These are phyloP conservation scores for Solanum commersonii DNA, from an alignment of 257 asterid species.

Conservation along the genomic window DNA sequence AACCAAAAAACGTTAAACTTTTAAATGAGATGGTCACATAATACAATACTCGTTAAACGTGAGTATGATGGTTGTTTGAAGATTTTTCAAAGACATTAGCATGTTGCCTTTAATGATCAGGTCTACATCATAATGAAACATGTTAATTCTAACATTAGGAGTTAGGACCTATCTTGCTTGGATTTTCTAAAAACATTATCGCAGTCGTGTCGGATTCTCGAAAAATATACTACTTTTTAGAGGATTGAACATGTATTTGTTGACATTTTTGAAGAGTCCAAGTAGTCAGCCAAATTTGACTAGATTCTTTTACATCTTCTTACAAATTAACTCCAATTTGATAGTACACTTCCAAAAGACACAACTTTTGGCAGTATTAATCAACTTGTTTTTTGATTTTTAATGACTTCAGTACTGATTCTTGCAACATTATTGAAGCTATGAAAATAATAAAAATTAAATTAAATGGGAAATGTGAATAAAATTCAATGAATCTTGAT, in stretches of 20 bases:
- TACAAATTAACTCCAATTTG: neutral
- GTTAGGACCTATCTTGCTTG: neutral
- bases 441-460: neutral
- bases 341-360: neutral
- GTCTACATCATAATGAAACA: neutral
- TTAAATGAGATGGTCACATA: neutral
- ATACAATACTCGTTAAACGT: neutral
- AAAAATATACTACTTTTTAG: neutral
- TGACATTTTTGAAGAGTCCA: neutral
- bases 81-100: neutral
- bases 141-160: no score
- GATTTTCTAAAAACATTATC: neutral
- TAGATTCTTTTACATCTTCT: neutral
- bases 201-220: neutral
- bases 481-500: neutral
- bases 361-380: neutral
- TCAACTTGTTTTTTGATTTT: neutral
- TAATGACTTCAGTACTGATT: neutral
- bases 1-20: neutral
- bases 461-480: neutral
- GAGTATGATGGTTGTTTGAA: neutral
- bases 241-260: neutral
- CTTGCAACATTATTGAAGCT: neutral
- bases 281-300: neutral
- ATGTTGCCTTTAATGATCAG: neutral